Conservation (phyloP, 805 yeast genomes). For the Diddensiella transvaalensis region DNA sequence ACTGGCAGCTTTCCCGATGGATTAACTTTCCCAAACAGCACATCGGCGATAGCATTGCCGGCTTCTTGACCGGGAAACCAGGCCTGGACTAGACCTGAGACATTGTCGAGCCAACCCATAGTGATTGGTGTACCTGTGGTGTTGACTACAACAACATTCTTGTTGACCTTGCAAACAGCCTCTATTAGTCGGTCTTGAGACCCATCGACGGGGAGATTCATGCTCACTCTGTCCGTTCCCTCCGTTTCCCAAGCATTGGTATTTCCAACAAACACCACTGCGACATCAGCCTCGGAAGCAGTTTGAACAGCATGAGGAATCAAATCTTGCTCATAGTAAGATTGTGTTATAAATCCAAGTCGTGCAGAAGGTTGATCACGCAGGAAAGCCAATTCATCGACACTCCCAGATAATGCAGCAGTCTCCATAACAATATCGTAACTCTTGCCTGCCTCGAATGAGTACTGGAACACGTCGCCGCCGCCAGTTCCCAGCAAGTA, state of each 20-base stretch:
- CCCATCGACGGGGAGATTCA: slow-evolving; percentile 49
- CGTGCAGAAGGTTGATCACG: slow-evolving; percentile 34
- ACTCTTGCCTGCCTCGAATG: neutral
- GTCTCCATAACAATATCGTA: slow-evolving; percentile 6
- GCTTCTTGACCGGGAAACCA: slow-evolving; percentile 57
- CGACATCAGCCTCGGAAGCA: slow-evolving; percentile 42
- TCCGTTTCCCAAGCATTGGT: slow-evolving; percentile 56
- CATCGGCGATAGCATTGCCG: slow-evolving; percentile 59
- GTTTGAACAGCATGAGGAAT: slow-evolving; percentile 36
- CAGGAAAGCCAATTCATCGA: slow-evolving; percentile 3
- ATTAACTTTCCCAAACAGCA: slow-evolving; percentile 52
- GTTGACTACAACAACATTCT: slow-evolving; percentile 48
- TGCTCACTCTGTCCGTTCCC: slow-evolving; percentile 49
- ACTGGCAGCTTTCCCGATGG: slow-evolving; percentile 55
- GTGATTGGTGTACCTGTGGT: slow-evolving; percentile 57
- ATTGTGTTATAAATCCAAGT: slow-evolving; percentile 49
- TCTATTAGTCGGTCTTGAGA: slow-evolving; percentile 39
- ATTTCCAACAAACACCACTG: slow-evolving; percentile 48
- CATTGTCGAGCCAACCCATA: slow-evolving; percentile 48
- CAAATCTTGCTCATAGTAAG: slow-evolving; percentile 24
- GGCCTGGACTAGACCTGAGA: slow-evolving; percentile 47
- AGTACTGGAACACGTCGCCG: neutral
- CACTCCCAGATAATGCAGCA: neutral
- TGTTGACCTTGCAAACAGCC: slow-evolving; percentile 44
- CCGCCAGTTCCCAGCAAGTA: neutral